These are phyloP conservation scores for Colletotrichum chrysophilum DNA, from an alignment of 2,329 filamentous ascomycete species.

Conservation along the genomic window DNA sequence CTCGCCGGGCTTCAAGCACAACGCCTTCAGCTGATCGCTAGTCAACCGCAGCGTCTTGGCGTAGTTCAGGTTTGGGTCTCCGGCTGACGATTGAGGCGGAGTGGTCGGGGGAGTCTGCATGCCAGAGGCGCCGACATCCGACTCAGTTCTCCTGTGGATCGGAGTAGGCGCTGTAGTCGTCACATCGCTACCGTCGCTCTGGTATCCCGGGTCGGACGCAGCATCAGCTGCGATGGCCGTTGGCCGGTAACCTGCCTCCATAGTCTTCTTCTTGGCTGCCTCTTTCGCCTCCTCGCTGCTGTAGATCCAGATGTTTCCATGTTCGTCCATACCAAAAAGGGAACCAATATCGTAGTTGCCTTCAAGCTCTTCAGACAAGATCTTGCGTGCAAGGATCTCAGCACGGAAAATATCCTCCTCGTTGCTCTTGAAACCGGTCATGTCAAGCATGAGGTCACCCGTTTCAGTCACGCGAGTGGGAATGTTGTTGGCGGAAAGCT, in stretches of 20 bases:
- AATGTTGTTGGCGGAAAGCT: constrained; percentile 89
- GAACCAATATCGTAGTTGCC: constrained; percentile 96
- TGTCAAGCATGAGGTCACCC: constrained; percentile 96
- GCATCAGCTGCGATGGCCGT: constrained; percentile 73
- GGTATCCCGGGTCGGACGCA: constrained; percentile 91
- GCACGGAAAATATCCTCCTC: constrained; percentile 91
- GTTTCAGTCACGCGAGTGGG: constrained; percentile 90
- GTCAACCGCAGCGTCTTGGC: constrained; percentile 96
- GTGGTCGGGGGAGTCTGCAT: constrained; percentile 71
- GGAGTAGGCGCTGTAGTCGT: constrained; percentile 51
- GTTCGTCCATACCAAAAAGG: constrained; percentile 91
- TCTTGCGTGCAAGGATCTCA: constrained; percentile 91
- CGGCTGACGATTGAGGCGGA: constrained; percentile 69
- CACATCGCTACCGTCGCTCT: constrained; percentile 81
- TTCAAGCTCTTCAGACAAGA: constrained; percentile 90
- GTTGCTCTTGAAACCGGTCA: constrained; percentile 94
- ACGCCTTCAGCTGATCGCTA: constrained; percentile 89
- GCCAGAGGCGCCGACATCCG: constrained; percentile 61
- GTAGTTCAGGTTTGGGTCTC: constrained; percentile 84
- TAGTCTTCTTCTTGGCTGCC: constrained; percentile 74
- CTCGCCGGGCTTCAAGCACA: constrained; percentile 82
- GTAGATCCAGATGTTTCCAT: constrained; percentile 99
- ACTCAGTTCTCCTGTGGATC: constrained; percentile 69
- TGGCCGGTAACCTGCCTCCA: constrained; percentile 42
- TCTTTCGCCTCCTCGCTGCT: constrained; percentile 96